These are phyloP conservation scores for Penicillium sp. DNA, from an alignment of 2,329 filamentous ascomycete genomes.

Conservation along the genomic window DNA sequence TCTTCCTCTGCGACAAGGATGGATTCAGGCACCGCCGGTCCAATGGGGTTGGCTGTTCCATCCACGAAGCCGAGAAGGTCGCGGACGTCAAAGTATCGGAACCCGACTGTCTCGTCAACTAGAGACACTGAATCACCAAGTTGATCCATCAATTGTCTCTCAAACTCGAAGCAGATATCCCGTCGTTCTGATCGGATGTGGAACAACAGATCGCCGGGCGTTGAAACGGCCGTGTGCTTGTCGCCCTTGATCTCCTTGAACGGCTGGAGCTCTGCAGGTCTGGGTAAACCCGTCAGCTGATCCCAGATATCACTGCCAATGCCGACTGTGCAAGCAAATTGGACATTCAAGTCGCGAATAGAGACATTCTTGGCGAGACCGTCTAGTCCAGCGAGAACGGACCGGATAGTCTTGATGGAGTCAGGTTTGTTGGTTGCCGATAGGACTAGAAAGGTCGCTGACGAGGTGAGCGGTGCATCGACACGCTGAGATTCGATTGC, in stretches of 20 bases:
- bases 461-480: constrained; percentile 59
- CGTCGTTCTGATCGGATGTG: constrained; percentile 64
- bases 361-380: constrained; percentile 61
- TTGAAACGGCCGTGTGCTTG: constrained; percentile 60
- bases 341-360: constrained; percentile 55
- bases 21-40: constrained; percentile 50
- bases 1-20: constrained; percentile 54
- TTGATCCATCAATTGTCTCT: constrained; percentile 59
- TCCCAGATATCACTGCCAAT: constrained; percentile 63
- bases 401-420: constrained; percentile 52
- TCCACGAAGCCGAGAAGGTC: constrained; percentile 67
- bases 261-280: constrained; percentile 59
- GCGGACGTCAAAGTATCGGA: constrained; percentile 65
- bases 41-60: constrained; percentile 64
- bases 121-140: constrained; percentile 57
- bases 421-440: constrained; percentile 45
- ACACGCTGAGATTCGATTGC: constrained; percentile 54
- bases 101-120: constrained; percentile 61
- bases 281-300: constrained; percentile 50
- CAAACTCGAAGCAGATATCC: constrained; percentile 65
- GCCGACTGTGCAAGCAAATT: constrained; percentile 61
- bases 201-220: constrained; percentile 63
- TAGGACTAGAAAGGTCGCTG: constrained; percentile 62
- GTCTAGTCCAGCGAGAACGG: constrained; percentile 52
- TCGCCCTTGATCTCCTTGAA: constrained; percentile 57